Base-by-base conservation (phyloP, 306 rosid species). In the Dicorynia guianensis region DNA sequence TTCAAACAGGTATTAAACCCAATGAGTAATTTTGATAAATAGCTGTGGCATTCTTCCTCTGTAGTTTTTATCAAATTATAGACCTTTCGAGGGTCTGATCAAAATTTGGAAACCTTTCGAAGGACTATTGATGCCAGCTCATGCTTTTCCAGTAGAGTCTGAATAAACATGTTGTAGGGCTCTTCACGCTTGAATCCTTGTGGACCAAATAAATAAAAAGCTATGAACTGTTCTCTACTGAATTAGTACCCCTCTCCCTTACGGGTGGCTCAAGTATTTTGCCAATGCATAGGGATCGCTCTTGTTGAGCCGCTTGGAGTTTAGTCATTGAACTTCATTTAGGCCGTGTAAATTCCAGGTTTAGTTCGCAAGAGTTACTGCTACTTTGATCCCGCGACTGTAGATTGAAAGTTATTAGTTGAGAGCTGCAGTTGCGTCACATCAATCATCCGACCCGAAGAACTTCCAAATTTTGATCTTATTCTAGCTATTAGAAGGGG, bases 1-100 rank as follows among this genome's bases (percentile, higher is more conserved):
- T 72, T 67, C 52, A 53, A 76, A 71, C 63, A 47, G 81, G 52
- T 43, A 38, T 74, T 68, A 73, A 75, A 62, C 56, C 8, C 55
- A 7, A 25, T 13, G 44, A 61, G 68, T 68, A 43, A 69, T 54
- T 69, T 81, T 55, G 58, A 46, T 55, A 48, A 50, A 61, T 15
- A 46, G 36, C 74, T 75, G 69, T 17, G n/a, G 34, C 49, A 38
- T 57, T 20, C 35, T 69, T 55, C 19, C 71, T 30, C 40, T 30
- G 14, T 56, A 63, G 62, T 53, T 30, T 14, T 54, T 10, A 43
- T 43, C 50, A 46, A 35, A 30, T 15, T 19, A 42, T 60, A n/a
- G 42, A 30, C 68, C 20, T 47, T 14, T 19, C 30, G 4, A 47
- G 46, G 55, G 14, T 39, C 54, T 14, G 62, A 67, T 62, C 65